These are phyloP conservation scores for Apiospora kogelbergensis DNA, from an alignment of 2,329 filamentous ascomycete species.

Conservation along the genomic window DNA sequence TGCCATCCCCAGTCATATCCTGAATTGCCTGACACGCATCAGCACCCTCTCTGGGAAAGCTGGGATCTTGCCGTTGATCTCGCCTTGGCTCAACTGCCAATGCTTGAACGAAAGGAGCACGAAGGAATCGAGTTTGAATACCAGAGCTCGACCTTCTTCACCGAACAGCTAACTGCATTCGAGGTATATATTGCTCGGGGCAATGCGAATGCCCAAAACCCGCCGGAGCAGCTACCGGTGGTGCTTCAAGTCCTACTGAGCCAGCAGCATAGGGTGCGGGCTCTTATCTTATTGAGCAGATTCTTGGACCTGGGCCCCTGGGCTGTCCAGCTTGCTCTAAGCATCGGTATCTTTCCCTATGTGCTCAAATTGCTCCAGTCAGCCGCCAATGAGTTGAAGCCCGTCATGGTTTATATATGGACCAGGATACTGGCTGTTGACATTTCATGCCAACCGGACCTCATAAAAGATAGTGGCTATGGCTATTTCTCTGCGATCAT, in stretches of 20 bases:
- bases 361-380: constrained; percentile 97
- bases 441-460: constrained; percentile 85
- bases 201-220: constrained; percentile 76
- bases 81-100: constrained; percentile 85
- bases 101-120: constrained; percentile 75
- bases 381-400: constrained; percentile 89
- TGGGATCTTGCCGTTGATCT: constrained; percentile 98
- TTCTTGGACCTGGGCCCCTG: constrained; percentile 95
- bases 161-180: constrained; percentile 94
- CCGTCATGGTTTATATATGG: constrained; percentile 99
- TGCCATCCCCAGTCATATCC: constrained; percentile 94
- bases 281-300: constrained; percentile 85
- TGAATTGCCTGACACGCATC: constrained; percentile 88
- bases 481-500: constrained; percentile 95
- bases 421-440: constrained; percentile 93
- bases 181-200: constrained; percentile 89
- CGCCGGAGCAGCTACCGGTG: constrained; percentile 92
- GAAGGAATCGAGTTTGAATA: constrained; percentile 83
- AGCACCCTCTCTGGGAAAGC: constrained; percentile 93
- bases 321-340: constrained; percentile 97
- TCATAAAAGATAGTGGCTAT: constrained; percentile 96
- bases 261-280: constrained; percentile 89
- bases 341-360: constrained; percentile 98
- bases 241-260: constrained; percentile 94
- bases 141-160: constrained; percentile 92